phyloP scores from a whole-genome alignment of 306 rosid genomes.

The Sicyos edulis region DNA sequence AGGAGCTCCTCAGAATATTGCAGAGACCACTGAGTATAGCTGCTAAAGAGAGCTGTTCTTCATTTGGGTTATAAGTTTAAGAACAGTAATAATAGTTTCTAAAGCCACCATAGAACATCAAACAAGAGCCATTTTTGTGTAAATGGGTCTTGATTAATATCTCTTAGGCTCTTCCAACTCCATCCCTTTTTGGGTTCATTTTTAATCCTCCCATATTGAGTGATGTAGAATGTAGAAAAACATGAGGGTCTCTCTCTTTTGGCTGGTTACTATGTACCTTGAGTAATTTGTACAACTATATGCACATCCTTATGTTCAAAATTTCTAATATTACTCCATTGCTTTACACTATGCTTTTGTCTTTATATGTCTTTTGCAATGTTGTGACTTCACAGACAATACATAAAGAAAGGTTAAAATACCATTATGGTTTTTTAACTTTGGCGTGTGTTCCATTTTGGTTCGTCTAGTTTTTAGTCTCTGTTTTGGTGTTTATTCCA shows the following conservation, averaged over 20 bases:
- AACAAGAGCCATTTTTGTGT: too few relatives aligned
- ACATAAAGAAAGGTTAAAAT: too few relatives aligned
- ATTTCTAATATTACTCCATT: too few relatives aligned
- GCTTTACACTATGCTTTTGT: too few relatives aligned
- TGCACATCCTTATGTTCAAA: not conserved
- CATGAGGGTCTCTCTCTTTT: not conserved
- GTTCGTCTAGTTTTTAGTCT: too few relatives aligned
- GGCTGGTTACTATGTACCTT: not conserved
- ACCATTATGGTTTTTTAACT: too few relatives aligned
- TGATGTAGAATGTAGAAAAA: slow-evolving; percentile 12
- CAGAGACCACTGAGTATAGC: slow-evolving; percentile 38
- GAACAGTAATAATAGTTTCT: slow-evolving; percentile 8
- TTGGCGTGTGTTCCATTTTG: too few relatives aligned
- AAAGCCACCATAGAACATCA: not conserved
- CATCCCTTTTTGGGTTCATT: slow-evolving; percentile 32
- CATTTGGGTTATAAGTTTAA: not conserved
- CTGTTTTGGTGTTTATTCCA: too few relatives aligned
- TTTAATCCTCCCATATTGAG: not conserved
- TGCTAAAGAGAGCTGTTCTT: slow-evolving; percentile 25
- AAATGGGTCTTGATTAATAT: not conserved
- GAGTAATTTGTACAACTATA: not conserved
- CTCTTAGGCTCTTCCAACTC: slow-evolving; percentile 13
- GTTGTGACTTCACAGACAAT: too few relatives aligned
- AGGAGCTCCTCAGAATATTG: slow-evolving; percentile 46
- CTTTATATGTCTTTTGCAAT: too few relatives aligned